A percentile compares a stretch with the other conserved stretches of the same genome.
Evolutionary conservation across 352 stramenopile species (phyloP).

Genomic region (Pythium scleroteichum): DNA sequence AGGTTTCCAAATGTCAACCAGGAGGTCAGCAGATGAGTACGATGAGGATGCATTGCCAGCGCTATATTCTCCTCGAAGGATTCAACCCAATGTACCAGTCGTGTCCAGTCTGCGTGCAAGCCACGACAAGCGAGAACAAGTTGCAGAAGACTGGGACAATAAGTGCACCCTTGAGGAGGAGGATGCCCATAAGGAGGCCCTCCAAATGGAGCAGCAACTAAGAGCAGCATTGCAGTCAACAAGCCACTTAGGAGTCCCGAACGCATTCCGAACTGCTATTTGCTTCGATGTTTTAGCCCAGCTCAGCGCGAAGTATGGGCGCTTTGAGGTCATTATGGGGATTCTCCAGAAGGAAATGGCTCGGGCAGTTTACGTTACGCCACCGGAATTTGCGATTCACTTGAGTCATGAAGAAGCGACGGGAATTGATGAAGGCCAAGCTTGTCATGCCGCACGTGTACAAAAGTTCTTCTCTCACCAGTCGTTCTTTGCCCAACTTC

Average conservation of each 20-base stretch:
- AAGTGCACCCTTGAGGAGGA: conserved; percentile 16
- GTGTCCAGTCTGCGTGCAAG: neutral
- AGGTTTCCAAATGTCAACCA: too few relatives aligned
- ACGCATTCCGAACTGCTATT: conserved; percentile 58
- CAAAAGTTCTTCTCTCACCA: conserved; percentile 33
- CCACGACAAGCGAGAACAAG: conserved; percentile 1
- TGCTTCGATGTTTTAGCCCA: conserved; percentile 53
- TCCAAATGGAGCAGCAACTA: conserved; percentile 49
- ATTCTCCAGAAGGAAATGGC: conserved; percentile 40
- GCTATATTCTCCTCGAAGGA: too few relatives aligned
- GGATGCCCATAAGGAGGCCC: conserved; percentile 12
- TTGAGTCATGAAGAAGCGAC: neutral
- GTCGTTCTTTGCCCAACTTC: conserved; percentile 62
- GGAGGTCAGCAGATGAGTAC: too few relatives aligned
- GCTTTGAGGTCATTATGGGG: conserved; percentile 46
- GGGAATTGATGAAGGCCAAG: neutral
- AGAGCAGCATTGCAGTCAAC: conserved; percentile 49
- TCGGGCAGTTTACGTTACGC: conserved; percentile 43
- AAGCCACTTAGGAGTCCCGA: conserved; percentile 51
- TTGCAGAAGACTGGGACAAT: conserved; percentile 19
- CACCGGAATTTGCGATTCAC: neutral
- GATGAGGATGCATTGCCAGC: too few relatives aligned
- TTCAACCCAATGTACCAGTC: neutral
- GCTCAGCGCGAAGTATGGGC: conserved; percentile 45
- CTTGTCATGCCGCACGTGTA: conserved; percentile 15